A percentile compares a stretch with the other conserved stretches of the same genome.
Evolutionary conservation across 225 moss, liverwort and hornwort species (phyloP).

Genomic region (Polytrichum commune): DNA sequence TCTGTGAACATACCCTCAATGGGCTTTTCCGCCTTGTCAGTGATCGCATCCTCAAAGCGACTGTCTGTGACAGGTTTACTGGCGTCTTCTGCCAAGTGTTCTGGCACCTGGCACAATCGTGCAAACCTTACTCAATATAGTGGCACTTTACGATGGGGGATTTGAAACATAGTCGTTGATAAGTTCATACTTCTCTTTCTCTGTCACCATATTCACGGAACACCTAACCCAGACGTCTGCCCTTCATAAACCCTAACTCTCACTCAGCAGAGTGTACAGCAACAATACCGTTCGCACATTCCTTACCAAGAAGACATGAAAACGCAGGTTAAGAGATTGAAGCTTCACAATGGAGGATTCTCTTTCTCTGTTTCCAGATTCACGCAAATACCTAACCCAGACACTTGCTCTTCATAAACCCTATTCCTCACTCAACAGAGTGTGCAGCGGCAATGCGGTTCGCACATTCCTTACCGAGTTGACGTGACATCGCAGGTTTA

Average conservation of each 20-base stretch:
- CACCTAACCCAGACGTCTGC: background rate
- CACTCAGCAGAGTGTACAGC: background rate
- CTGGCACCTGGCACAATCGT: slow-evolving; percentile 1
- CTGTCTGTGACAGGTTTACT: slow-evolving; percentile 16
- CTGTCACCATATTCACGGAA: background rate
- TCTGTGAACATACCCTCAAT: slow-evolving; percentile 12
- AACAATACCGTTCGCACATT: background rate
- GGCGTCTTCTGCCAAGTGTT: slow-evolving; percentile 11
- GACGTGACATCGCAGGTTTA: too few relatives aligned
- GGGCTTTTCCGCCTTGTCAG: slow-evolving; percentile 22
- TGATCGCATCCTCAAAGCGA: slow-evolving; percentile 50
- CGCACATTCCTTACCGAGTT: too few relatives aligned
- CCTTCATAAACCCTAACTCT: background rate
- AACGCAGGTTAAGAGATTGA: background rate
- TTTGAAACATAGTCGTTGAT: too few relatives aligned
- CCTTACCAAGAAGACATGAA: too few relatives aligned
- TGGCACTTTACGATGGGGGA: background rate
- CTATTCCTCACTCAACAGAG: background rate
- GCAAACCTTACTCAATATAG: background rate
- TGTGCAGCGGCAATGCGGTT: background rate
- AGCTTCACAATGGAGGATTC: too few relatives aligned
- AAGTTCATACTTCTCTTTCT: too few relatives aligned
- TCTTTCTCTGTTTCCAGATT: background rate
- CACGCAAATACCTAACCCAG: background rate
- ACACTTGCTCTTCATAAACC: background rate